phyloP scores from a whole-genome alignment of 2,329 filamentous ascomycete species.

The Fusarium veterinarium region DNA sequence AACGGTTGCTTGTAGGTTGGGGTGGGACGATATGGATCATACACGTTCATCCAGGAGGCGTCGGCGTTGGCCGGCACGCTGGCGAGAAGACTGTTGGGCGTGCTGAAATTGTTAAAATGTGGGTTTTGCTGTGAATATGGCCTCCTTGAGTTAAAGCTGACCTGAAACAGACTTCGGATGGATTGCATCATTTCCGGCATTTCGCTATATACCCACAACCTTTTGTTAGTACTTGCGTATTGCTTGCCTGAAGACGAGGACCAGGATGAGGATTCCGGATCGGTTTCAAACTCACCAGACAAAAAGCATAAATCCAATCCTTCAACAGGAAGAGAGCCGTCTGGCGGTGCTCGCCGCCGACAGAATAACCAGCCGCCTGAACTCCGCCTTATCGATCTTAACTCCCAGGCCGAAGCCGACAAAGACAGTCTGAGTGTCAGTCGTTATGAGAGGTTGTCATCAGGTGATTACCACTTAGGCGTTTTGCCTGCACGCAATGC shows the following conservation, averaged over 20 bases:
- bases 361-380: conserved; percentile 88
- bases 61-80: conserved; percentile 72
- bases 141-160: conserved; percentile 61
- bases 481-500: conserved; percentile 80
- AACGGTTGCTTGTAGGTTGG: conserved; percentile 94
- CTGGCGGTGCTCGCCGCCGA: conserved; percentile 74
- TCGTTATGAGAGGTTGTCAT: conserved; percentile 85
- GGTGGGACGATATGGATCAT: conserved; percentile 96
- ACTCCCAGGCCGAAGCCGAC: conserved; percentile 86
- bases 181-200: conserved; percentile 98
- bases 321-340: conserved; percentile 67
- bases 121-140: conserved; percentile 63
- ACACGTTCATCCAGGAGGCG: conserved; percentile 83
- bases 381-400: conserved; percentile 88
- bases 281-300: conserved; percentile 34
- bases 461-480: conserved; percentile 91
- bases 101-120: conserved; percentile 94
- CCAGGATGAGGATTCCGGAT: conserved; percentile 45
- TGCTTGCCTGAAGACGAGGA: conserved; percentile 78
- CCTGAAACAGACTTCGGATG: conserved; percentile 78
- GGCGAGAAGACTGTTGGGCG: conserved; percentile 79
- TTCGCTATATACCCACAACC: conserved; percentile 92
- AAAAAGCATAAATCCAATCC: conserved; percentile 55
- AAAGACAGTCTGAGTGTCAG: conserved; percentile 88
- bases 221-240: conserved; percentile 93